Conservation (phyloP, 2,329 filamentous ascomycete genomes). For the Colletotrichum theobromicola region DNA sequence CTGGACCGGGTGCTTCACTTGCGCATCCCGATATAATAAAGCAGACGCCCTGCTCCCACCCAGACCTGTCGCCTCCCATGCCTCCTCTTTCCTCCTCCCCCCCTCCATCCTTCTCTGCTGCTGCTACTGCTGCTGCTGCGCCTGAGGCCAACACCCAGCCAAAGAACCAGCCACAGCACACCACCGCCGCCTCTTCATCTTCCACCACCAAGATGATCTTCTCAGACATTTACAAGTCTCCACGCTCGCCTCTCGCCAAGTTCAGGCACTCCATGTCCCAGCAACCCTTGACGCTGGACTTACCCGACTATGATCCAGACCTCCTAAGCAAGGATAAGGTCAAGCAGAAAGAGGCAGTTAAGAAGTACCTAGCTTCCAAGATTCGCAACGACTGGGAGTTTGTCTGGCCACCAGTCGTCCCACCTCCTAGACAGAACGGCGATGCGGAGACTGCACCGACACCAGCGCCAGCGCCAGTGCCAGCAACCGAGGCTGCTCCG, state of each 20-base stretch:
- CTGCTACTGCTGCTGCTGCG: no score
- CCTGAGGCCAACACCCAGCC: conserved; percentile 4
- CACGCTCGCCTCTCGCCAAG: conserved; percentile 57
- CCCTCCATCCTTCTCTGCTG: not conserved
- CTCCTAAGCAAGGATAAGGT: conserved; percentile 65
- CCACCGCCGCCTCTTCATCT: conserved; percentile 4
- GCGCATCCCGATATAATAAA: conserved; percentile 9
- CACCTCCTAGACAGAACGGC: not conserved
- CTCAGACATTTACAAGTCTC: conserved; percentile 63
- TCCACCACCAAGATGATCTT: conserved; percentile 56
- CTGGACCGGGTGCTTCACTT: conserved; percentile 13
- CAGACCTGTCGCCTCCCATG: not conserved
- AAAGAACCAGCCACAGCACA: not conserved
- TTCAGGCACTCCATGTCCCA: conserved; percentile 42
- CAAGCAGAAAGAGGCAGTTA: conserved; percentile 68
- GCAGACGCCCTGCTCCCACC: not conserved
- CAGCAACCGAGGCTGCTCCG: not conserved
- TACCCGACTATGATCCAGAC: conserved; percentile 61
- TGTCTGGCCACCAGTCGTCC: conserved; percentile 52
- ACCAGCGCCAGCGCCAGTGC: not conserved
- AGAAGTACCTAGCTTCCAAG: conserved; percentile 56
- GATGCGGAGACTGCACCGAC: not conserved
- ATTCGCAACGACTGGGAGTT: conserved; percentile 67
- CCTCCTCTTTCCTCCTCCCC: not conserved
- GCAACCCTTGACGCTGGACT: conserved; percentile 30